A percentile compares a stretch with the other conserved stretches of the same genome.
Evolutionary conservation across 2,329 filamentous ascomycete genomes (phyloP).

Genomic region (Colletotrichum siamense): DNA sequence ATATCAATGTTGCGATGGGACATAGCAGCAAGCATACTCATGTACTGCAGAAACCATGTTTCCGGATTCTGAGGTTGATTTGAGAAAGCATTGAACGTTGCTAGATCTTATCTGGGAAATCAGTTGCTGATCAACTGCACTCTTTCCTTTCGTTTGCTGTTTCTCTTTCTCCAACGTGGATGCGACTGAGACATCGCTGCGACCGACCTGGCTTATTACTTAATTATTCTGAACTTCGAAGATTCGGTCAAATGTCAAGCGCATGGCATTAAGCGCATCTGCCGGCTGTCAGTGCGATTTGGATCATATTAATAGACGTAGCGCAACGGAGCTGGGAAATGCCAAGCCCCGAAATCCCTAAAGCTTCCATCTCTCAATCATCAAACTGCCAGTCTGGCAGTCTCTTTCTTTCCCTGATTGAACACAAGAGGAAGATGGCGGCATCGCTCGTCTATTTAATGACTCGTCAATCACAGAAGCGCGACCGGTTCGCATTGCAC

Average conservation of each 20-base stretch:
- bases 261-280: too few relatives aligned
- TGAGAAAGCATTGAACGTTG: too few relatives aligned
- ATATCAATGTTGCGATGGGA: too few relatives aligned
- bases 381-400: not conserved
- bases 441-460: not conserved
- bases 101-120: too few relatives aligned
- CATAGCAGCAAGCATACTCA: not conserved
- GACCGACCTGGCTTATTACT: too few relatives aligned
- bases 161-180: too few relatives aligned
- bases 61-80: too few relatives aligned
- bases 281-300: not conserved
- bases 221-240: not conserved
- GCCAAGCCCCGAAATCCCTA: not conserved
- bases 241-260: not conserved
- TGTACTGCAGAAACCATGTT: too few relatives aligned
- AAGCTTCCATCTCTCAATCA: not conserved
- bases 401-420: not conserved
- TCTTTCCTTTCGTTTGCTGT: not conserved
- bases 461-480: not conserved
- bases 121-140: not conserved
- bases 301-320: not conserved
- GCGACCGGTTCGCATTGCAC: not conserved
- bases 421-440: rapidly evolving
- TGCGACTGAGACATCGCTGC: too few relatives aligned
- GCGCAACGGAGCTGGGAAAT: not conserved